Evolutionary conservation across 108 stramenopile genomes (phyloP), one percentile per base, ranked within the genome.

Genomic region (Nitzschia palea): DNA sequence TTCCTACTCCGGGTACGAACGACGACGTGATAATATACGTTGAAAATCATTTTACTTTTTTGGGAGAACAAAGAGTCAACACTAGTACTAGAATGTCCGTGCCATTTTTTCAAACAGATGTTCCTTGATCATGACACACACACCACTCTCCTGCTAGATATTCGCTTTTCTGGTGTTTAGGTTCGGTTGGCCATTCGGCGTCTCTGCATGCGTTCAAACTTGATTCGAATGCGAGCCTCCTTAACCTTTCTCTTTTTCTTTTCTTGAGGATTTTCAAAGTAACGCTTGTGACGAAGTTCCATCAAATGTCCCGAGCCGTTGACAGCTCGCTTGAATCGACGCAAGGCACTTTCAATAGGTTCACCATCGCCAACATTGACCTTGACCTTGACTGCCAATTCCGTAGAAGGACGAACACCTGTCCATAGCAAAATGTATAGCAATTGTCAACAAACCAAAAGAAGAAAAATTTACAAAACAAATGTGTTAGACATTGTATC

Each of bases 281-380:
- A 87, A 30, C 91, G 85, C 68, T 84, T 83, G 81, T 86, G 76
- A 47, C 91, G 88, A 27, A 95, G 80, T 59, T 93, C 91, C 80
- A 91, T 91, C 71, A 95, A 77, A 62, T 95, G 95, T 33, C 91
- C 91, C 58, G 86, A 87, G 65, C 93, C 91, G 90, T 86, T 93
- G 26, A 94, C 88, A 64, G 89, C 90, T 25, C 88, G 85, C 75
- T 90, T 94, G 93, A 94, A 94, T 29, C 93, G 85, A 59, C 93
- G 93, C 48, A 94, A 62, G 59, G 93, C 93, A 31, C 70, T 74
- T 68, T 94, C 93, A 69, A 94, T 90, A 53, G 93, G 87, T 68
- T 94, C 93, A 10, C 93, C 93, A 67, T 94, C 89, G 22, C 89
- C 89, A 44, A 94, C 85, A 40, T 73, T 62, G 0, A 89, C 64